Percentiles rank a stretch among this genome's conserved stretches.
phyloP scores from a whole-genome alignment of 2,329 filamentous ascomycete species.

The Dichotomopilus funicola region DNA sequence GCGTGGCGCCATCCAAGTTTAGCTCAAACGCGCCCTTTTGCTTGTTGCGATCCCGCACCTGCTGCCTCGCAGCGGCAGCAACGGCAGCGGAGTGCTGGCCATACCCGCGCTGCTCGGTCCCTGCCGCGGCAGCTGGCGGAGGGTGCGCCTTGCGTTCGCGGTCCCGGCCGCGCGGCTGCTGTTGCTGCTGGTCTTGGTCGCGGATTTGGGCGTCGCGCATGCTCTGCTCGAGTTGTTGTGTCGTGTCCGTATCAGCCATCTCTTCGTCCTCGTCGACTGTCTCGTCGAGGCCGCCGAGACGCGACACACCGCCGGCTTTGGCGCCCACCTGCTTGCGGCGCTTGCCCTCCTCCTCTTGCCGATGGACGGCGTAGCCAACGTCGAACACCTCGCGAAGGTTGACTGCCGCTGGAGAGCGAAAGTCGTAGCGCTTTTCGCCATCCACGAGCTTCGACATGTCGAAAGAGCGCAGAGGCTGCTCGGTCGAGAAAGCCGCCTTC shows the following conservation, averaged over 20 bases:
- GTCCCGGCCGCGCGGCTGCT: slow-evolving; percentile 36
- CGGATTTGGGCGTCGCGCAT: slow-evolving; percentile 76
- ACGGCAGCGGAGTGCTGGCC: slow-evolving; percentile 83
- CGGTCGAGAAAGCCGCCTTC: slow-evolving; percentile 37
- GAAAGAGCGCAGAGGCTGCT: slow-evolving; percentile 48
- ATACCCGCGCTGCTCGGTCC: slow-evolving; percentile 59
- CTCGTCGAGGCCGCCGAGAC: slow-evolving; percentile 57
- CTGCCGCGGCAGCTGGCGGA: slow-evolving; percentile 23
- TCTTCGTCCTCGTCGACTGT: slow-evolving; percentile 59
- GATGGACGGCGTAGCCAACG: slow-evolving; percentile 93
- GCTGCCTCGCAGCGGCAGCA: slow-evolving; percentile 74
- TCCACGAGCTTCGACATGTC: slow-evolving; percentile 49
- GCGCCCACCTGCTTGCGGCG: slow-evolving; percentile 74
- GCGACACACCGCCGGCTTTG: slow-evolving; percentile 58
- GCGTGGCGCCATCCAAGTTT: slow-evolving; percentile 81
- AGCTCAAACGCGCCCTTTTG: slow-evolving; percentile 85
- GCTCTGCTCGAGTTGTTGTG: slow-evolving; percentile 75
- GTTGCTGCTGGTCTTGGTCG: slow-evolving; percentile 43
- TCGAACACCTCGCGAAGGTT: slow-evolving; percentile 97
- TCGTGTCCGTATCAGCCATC: slow-evolving; percentile 56
- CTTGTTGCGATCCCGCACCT: slow-evolving; percentile 60
- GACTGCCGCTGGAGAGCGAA: slow-evolving; percentile 89
- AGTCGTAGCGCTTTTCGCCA: slow-evolving; percentile 70
- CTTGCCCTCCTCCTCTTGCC: slow-evolving; percentile 94
- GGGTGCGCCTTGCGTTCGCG: slow-evolving; percentile 34